Percentiles rank a stretch among this genome's conserved stretches.
Conservation (phyloP, 352 stramenopile genomes). For the Pythium grandisporangium region DNA sequence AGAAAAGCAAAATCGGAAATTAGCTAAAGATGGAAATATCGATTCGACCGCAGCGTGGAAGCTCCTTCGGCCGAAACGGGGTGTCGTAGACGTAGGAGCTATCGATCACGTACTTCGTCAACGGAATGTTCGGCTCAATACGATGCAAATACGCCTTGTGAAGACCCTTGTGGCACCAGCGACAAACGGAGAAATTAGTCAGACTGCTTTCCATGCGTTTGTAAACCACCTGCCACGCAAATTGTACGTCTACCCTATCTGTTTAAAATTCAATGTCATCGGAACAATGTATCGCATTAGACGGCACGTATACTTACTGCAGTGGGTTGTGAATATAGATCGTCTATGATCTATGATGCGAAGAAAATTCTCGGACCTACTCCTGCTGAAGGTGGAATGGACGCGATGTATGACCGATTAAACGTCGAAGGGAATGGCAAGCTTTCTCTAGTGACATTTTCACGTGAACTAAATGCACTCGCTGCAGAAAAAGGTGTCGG, state of each 20-base stretch:
- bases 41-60: conserved; percentile 70
- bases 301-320: too few species aligned
- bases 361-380: conserved; percentile 53
- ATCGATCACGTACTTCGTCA: conserved; percentile 65
- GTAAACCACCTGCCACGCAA: conserved; percentile 77
- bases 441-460: conserved; percentile 48
- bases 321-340: conserved; percentile 22
- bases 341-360: conserved; percentile 53
- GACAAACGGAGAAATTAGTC: conserved; percentile 53
- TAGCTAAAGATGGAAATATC: conserved; percentile 72
- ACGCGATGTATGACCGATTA: conserved; percentile 55
- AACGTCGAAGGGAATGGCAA: conserved; percentile 70
- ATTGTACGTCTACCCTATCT: conserved; percentile 30
- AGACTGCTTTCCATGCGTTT: conserved; percentile 59
- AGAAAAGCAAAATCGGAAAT: conserved; percentile 68
- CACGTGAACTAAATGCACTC: conserved; percentile 41
- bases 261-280: not conserved
- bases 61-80: conserved; percentile 43
- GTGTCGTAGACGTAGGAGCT: conserved; percentile 32
- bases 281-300: not conserved
- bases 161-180: conserved; percentile 51
- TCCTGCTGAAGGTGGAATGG: conserved; percentile 20
- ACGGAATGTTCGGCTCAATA: conserved; percentile 33
- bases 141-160: conserved; percentile 42
- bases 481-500: conserved; percentile 41